Evolutionary conservation across 2,329 filamentous ascomycete genomes (phyloP).

Genomic region (Davidsoniella neocaledoniae): DNA sequence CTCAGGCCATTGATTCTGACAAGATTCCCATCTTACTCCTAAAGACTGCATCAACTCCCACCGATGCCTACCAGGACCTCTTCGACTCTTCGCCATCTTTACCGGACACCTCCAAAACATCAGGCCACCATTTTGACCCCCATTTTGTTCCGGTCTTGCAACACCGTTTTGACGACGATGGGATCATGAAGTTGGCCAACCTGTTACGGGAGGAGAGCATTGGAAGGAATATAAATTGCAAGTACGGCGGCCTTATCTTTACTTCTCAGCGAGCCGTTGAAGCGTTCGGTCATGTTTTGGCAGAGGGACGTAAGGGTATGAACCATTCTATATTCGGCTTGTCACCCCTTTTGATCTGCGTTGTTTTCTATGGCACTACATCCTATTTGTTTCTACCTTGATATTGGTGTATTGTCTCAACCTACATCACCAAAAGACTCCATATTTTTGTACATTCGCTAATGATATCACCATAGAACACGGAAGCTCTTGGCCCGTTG

Average conservation of each 20-base stretch:
- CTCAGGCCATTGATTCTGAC: background rate
- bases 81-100: constrained; percentile 29
- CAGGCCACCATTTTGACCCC: constrained; percentile 36
- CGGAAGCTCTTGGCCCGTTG: constrained; percentile 1
- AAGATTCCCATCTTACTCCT: constrained; percentile 50
- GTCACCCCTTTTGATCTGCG: background rate
- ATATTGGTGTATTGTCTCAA: too few relatives aligned
- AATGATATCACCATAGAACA: constrained; percentile 2
- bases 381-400: background rate
- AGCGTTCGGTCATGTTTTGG: constrained; percentile 49
- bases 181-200: constrained; percentile 34
- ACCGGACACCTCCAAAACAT: background rate
- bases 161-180: constrained; percentile 47
- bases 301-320: constrained; percentile 5
- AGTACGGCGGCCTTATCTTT: constrained; percentile 68
- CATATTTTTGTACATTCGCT: too few relatives aligned
- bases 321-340: background rate
- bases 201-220: constrained; percentile 31
- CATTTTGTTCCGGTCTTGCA: constrained; percentile 62
- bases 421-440: background rate
- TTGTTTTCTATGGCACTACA: background rate
- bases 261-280: constrained; percentile 75
- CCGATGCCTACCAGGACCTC: constrained; percentile 55
- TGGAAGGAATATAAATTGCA: constrained; percentile 15
- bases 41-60: constrained; percentile 58